Base-by-base conservation (phyloP, 108 stramenopile species). In the Chaetoceros tenuissimus region DNA sequence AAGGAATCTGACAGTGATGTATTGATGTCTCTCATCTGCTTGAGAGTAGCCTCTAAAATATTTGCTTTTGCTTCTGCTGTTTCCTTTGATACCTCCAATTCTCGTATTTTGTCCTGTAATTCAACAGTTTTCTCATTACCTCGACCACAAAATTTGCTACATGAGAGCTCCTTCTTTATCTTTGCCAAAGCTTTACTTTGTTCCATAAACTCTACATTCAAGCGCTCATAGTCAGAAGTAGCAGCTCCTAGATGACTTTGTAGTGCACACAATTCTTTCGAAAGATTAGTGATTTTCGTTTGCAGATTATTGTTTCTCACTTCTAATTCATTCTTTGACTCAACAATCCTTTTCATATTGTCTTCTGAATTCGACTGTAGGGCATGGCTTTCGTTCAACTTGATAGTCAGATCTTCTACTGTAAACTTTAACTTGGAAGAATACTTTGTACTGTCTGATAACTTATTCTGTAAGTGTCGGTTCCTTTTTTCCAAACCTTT, bases 321-420 rank as follows among this genome's bases (percentile, higher is more conserved):
- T 54, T 68, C 28, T 31, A 62, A 26, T 46, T 48, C 57, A 18
- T 51, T 51, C 48, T 67, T 60, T 31, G 34, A 55, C 24, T 23
- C 55, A 21, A n/a, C 55, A 34, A 55, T 55, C 20, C 22, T 34
- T 3, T 30, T 55, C 2, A 34, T 24, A 19, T 53, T 26, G 27
- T 67, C 63, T 58, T 55, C 63, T 3, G 28, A 1, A 3, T 23
- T 24, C 1, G n/a, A 17, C 25, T 55, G 25, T 2, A 1, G 17
- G 1, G 28, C 55, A 20, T 20, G 28, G 13, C 17, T 34, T 2
- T n/a, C 3, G 20, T 55, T 31, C 55, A 55, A n/a, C 3, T 55
- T 18, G 3, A n/a, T 2, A 18, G 20, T 2, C 2, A 55, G 30
- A 31, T 28, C 19, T 55, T 28, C 3, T 1, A 55, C 34, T 40